These are phyloP conservation scores for Acorus calamus DNA, from an alignment of 106 monocot genomes.

Conservation along the genomic window DNA sequence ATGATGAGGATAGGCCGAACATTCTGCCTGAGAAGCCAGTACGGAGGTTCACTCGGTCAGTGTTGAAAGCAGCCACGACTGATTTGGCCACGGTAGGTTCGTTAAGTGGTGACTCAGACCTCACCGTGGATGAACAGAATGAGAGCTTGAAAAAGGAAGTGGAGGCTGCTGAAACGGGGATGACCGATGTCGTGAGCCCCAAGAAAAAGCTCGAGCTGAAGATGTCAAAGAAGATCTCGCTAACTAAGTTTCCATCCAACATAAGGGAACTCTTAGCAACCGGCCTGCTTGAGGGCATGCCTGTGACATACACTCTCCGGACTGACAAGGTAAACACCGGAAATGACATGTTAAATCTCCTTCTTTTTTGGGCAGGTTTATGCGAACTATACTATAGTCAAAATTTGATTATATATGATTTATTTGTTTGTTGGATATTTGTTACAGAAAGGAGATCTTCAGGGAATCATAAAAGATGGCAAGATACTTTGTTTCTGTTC, in stretches of 20 bases:
- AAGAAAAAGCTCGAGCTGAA: conserved; percentile 66
- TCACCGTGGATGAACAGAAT: conserved; percentile 4
- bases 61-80: conserved; percentile 8
- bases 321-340: conserved; percentile 43
- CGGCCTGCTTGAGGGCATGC: conserved; percentile 74
- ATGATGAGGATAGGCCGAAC: background rate
- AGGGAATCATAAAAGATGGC: conserved; percentile 38
- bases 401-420: too few species aligned
- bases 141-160: background rate
- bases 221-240: conserved; percentile 76
- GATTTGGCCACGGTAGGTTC: conserved; percentile 9
- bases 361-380: background rate
- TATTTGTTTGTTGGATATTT: too few species aligned
- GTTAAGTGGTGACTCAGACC: conserved; percentile 10
- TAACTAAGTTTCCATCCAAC: conserved; percentile 55
- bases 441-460: conserved; percentile 38
- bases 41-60: conserved; percentile 36
- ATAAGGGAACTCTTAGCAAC: conserved; percentile 64
- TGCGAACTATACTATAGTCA: too few species aligned
- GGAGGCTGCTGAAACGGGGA: conserved; percentile 4
- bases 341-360: background rate
- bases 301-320: conserved; percentile 50
- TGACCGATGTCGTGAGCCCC: conserved; percentile 5
- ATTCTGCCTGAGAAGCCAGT: conserved; percentile 3
- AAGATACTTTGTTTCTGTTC: conserved; percentile 56